These are phyloP conservation scores for Nakazawaea peltata DNA, from an alignment of 805 yeast genomes.

Conservation along the genomic window DNA sequence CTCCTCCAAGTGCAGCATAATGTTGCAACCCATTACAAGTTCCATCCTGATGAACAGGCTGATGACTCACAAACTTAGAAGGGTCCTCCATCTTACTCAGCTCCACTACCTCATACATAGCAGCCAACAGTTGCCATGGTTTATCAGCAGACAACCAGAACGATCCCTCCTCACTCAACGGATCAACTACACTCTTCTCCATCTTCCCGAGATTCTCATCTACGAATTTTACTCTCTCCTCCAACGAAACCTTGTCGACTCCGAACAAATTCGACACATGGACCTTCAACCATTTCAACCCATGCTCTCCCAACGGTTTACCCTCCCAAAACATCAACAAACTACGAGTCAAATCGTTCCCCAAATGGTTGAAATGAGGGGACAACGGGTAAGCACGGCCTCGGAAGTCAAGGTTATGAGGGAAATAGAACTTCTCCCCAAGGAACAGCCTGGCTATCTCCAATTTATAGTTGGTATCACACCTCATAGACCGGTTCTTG, in stretches of 20 bases:
- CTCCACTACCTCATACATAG: slow-evolving; percentile 56
- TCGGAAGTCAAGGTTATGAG: slow-evolving; percentile 75
- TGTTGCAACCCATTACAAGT: slow-evolving; percentile 84
- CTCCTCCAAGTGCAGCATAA: slow-evolving; percentile 85
- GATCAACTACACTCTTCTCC: slow-evolving; percentile 52
- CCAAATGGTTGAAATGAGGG: slow-evolving; percentile 75
- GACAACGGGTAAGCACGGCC: slow-evolving; percentile 81
- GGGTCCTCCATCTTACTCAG: slow-evolving; percentile 61
- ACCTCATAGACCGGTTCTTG: slow-evolving; percentile 74
- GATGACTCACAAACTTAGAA: slow-evolving; percentile 53
- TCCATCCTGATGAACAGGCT: slow-evolving; percentile 83
- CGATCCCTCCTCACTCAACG: slow-evolving; percentile 38
- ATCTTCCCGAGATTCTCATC: slow-evolving; percentile 50
- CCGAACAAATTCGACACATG: slow-evolving; percentile 72
- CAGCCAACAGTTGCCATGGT: slow-evolving; percentile 76
- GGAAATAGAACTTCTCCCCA: slow-evolving; percentile 72
- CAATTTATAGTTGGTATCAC: slow-evolving; percentile 87
- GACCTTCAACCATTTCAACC: slow-evolving; percentile 67
- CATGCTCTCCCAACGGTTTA: slow-evolving; percentile 52
- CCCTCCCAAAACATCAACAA: slow-evolving; percentile 74
- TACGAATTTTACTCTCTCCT: slow-evolving; percentile 52
- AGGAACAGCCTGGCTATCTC: slow-evolving; percentile 92
- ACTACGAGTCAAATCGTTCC: slow-evolving; percentile 71
- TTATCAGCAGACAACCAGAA: slow-evolving; percentile 76
- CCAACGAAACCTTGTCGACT: slow-evolving; percentile 61